Base-by-base conservation (phyloP, 1,139 yeast species). In the Suhomyces atakaporum region DNA sequence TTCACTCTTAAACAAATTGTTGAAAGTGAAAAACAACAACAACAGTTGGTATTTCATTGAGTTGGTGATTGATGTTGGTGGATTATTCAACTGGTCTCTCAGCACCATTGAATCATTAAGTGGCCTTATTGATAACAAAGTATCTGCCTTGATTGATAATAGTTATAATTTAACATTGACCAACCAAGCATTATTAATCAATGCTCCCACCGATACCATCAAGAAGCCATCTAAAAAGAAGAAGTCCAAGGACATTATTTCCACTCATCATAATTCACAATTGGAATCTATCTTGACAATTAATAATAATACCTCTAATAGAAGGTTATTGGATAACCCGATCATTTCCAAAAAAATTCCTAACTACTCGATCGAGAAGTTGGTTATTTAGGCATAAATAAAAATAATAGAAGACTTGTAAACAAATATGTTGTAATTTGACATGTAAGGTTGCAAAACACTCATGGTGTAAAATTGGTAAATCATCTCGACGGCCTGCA, bases 1-100 rank as follows among this genome's bases (percentile, higher is more conserved):
- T 40, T 60, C 62, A 26, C 66, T 81, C 38, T 57, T 67, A 38
- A 55, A 49, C 35, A 56, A 54, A 19, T 54, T 65, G 25, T 50
- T 64, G 33, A 46, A 49, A 32, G 46, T 62, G 30, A 55, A 62
- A 42, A 44, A 47, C 33, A 58, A 49, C 36, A 45, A 49, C 27
- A 71, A 70, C 44, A 83, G 85, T 16, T 81, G 81, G 75, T 73
- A 69, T 38, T 60, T 84, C 16, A 62, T 84, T 36, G 77, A 82
- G 36, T 70, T 81, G 22, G 70, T 84, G 30, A 72, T 85, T 38
- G 94, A 84, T 56, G 80, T 85, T 5, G 84, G 83, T 37, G 94
- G 94, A 0, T 61, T 84, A 30, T 77, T 83, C 51, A 75, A 81
- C 25, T 81, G 85, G 78, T 72, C 74, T 35, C 65, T 64, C 18